phyloP scores from a whole-genome alignment of 2,329 filamentous ascomycete genomes.

The Camillea tinctor region DNA sequence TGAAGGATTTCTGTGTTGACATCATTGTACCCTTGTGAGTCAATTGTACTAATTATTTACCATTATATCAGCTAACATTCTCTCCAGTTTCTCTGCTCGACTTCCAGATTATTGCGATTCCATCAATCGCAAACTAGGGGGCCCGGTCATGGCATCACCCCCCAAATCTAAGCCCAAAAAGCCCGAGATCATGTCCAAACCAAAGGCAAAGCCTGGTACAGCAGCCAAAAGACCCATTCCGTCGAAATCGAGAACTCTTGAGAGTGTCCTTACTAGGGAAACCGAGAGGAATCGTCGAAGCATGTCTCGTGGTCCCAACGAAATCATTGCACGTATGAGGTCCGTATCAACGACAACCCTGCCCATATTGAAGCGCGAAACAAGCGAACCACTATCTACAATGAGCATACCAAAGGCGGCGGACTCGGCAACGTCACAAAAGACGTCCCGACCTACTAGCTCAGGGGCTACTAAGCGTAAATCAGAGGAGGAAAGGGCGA shows the following conservation, averaged over 20 bases:
- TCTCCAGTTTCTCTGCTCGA: slow-evolving; percentile 65
- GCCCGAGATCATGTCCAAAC: slow-evolving; percentile 41
- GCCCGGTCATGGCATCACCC: slow-evolving; percentile 60
- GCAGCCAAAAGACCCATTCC: slow-evolving; percentile 47
- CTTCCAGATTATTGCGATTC: slow-evolving; percentile 69
- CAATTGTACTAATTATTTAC: too few species aligned
- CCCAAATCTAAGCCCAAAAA: slow-evolving; percentile 51
- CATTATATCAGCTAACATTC: slow-evolving; percentile 33
- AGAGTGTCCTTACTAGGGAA: slow-evolving; percentile 59
- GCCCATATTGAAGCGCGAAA: slow-evolving; percentile 66
- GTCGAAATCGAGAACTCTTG: slow-evolving; percentile 52
- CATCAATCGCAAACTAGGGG: slow-evolving; percentile 75
- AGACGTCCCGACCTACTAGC: slow-evolving; percentile 33
- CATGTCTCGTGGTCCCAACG: slow-evolving; percentile 56
- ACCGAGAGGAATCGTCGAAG: slow-evolving; percentile 54
- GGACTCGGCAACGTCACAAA: slow-evolving; percentile 43
- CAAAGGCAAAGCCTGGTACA: slow-evolving; percentile 51
- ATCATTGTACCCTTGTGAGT: slow-evolving; percentile 76
- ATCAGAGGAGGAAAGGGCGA: slow-evolving; percentile 56
- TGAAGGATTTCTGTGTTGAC: slow-evolving; percentile 76
- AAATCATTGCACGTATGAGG: slow-evolving; percentile 62
- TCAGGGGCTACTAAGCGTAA: slow-evolving; percentile 47
- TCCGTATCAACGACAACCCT: slow-evolving; percentile 67
- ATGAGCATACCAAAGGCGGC: slow-evolving; percentile 48
- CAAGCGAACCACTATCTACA: slow-evolving; percentile 57